Evolutionary conservation across 805 yeast species (phyloP).

Genomic region (Lachancea dasiensis): DNA sequence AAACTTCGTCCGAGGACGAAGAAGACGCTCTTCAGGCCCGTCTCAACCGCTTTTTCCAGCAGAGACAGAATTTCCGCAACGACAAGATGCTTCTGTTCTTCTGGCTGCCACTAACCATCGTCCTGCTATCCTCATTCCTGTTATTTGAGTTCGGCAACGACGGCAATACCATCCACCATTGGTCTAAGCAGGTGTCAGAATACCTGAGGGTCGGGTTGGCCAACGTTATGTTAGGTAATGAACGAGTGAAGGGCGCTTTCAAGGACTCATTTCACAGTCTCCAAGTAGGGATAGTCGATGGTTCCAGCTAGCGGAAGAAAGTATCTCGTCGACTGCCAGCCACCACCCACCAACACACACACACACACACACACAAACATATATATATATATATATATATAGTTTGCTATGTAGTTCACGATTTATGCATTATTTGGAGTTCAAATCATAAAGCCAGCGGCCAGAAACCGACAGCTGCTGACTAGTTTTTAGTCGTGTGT

Average conservation of each 20-base stretch:
- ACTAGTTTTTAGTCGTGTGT: too few relatives aligned
- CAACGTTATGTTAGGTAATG: constrained; percentile 47
- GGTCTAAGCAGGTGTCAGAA: constrained; percentile 33
- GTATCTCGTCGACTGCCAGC: not conserved
- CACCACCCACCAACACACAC: not conserved
- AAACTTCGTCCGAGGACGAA: constrained; percentile 30
- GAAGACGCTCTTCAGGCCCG: constrained; percentile 33
- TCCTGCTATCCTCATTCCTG: constrained; percentile 45
- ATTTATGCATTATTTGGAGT: not conserved
- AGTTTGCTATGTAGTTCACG: not conserved
- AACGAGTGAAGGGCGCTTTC: constrained; percentile 41
- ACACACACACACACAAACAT: not conserved
- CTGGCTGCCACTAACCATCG: constrained; percentile 77
- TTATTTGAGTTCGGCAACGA: constrained; percentile 34
- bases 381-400: not conserved
- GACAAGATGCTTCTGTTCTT: constrained; percentile 84
- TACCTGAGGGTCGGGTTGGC: constrained; percentile 41
- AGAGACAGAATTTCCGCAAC: constrained; percentile 46
- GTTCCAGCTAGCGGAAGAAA: constrained; percentile 2
- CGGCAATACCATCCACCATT: constrained; percentile 27
- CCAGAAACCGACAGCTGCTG: not conserved
- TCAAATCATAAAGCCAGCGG: not conserved
- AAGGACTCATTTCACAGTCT: constrained; percentile 24
- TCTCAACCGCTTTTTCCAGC: constrained; percentile 36
- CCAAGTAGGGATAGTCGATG: constrained; percentile 3